Base-by-base conservation (phyloP, 208 protist genomes). In the Leishmania tarentolae region DNA sequence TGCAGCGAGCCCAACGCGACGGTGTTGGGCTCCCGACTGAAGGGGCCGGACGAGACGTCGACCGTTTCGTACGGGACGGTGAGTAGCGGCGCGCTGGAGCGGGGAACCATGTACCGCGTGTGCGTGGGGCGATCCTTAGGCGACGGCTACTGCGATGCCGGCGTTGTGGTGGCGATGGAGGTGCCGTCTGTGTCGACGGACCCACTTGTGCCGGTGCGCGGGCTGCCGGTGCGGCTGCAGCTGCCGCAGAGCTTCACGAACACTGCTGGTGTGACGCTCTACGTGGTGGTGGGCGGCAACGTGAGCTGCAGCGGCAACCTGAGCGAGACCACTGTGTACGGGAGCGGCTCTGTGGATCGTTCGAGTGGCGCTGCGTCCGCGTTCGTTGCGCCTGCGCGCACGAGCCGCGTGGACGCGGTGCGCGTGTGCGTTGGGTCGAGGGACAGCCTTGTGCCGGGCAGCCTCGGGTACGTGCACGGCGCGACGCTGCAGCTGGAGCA, bases 401-500 rank as follows among this genome's bases (percentile, higher is more conserved):
- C 69, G 44, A 69, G 56, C 42, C 56, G 75, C 59, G 66, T 70
- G 71, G 57, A 56, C 1, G 59, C 47, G 24, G 50, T 86, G 52
- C 69, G 28, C 61, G 72, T 88, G n/a, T 88, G 85, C 57, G 78
- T 88, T 1, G 82, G 63, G 13, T 56, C 59, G 37, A 50, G 47
- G 7, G 42, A 59, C 28, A 84, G 74, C 63, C 71, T 85, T 17
- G 66, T 81, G 24, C 76, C 85, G 11, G 78, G 40, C 52, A 80
- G 66, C 47, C 69, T 83, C 24, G 81, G 81, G 21, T 90, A 86
- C 83, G 61, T 84, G 46, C 82, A 79, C 21, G 90, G 73, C 59
- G 86, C 78, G 31, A 74, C 21, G n/a, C 35, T 91, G 56, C 57
- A 63, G 21, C 61, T 86, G 71, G 57, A 84, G 73, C 56, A 61